Percentiles rank a stretch among this genome's conserved stretches.
phyloP scores from a whole-genome alignment of 768 basidiomycete species.

The Tylopilus sp. region DNA sequence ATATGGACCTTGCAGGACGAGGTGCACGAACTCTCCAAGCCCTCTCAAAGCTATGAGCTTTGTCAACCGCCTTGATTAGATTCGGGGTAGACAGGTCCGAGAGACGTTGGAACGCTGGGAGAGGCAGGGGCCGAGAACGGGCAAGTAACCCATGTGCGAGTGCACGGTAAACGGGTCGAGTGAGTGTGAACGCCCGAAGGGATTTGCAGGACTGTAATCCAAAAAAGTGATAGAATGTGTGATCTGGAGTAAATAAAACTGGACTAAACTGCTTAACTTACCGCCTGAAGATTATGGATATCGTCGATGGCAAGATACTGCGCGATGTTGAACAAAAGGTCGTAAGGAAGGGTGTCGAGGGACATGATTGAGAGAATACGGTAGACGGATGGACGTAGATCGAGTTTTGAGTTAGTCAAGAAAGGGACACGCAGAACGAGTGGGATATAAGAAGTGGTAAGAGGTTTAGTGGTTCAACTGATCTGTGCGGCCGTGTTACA shows the following conservation, averaged over 20 bases:
- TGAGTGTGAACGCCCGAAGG: constrained; percentile 56
- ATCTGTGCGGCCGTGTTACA: constrained; percentile 5
- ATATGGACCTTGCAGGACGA: constrained; percentile 40
- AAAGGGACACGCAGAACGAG: constrained; percentile 10
- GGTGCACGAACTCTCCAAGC: constrained; percentile 63
- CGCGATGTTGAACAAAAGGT: constrained; percentile 66
- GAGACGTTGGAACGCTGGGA: constrained; percentile 66
- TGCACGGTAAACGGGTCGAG: constrained; percentile 65
- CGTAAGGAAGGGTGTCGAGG: constrained; percentile 56
- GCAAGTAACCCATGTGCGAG: constrained; percentile 60
- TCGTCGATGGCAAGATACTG: constrained; percentile 58
- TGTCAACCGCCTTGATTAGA: constrained; percentile 61
- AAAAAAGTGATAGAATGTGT: not conserved
- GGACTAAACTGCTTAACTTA: constrained; percentile 34
- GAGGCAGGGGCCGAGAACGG: constrained; percentile 64
- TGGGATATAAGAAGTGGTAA: constrained; percentile 12
- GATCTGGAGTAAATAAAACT: not conserved
- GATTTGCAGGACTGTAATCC: constrained; percentile 55
- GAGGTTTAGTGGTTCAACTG: constrained; percentile 2
- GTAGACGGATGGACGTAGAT: constrained; percentile 5
- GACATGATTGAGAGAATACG: constrained; percentile 20
- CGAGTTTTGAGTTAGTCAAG: not conserved
- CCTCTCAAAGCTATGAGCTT: constrained; percentile 56
- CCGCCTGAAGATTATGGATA: constrained; percentile 57
- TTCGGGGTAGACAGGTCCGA: constrained; percentile 60